Base-by-base conservation (phyloP, 1,139 yeast genomes). In the Arxiozyma slooffiae region DNA sequence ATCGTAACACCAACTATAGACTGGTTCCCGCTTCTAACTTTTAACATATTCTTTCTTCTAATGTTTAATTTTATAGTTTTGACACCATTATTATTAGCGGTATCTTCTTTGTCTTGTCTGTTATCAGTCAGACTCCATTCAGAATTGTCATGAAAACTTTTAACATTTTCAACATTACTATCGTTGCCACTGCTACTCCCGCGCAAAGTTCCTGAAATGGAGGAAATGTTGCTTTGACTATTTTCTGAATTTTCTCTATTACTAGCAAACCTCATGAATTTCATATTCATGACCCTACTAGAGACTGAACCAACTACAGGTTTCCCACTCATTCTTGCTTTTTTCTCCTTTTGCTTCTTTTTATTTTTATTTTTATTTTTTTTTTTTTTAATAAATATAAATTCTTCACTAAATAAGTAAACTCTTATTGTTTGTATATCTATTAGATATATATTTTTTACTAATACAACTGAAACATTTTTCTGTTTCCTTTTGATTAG, bases 221-320 rank as follows among this genome's bases (percentile, higher is more conserved):
- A 2, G 1, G 4, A 14, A 22, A 21, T 26, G 11, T 37, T 37
- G 23, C 1, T 38, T 4, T 20, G 41, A 24, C 24, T 44, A 36
- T 20, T 18, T 17, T 40, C 45, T 4, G 16, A 36, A 37, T 9
- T n/a, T 20, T 38, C 26, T 9, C 48, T 52, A 30, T 51, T 48
- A n/a, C 46, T 50, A 8, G 53, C 39, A 26, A 54, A 54, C 54
- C 69, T 68, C 82, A 78, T 78, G 65, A 78, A 78, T 73, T 70
- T 60, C 63, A 60, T 60, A 53, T 60, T 61, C 56, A 76, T 67
- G 72, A 74, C 75, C 41, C 65, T 56, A 41, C 58, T 59, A 18
- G 64, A 60, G 21, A 61, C 51, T 46, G 56, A 54, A 18, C 64
- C 64, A 44, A 52, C 54, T 7, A 58, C 59, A 7, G 48, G 53